Evolutionary conservation across 2,329 filamentous ascomycete species (phyloP), one percentile per base, ranked within the genome.

Genomic region (Ascochyta rabiei): DNA sequence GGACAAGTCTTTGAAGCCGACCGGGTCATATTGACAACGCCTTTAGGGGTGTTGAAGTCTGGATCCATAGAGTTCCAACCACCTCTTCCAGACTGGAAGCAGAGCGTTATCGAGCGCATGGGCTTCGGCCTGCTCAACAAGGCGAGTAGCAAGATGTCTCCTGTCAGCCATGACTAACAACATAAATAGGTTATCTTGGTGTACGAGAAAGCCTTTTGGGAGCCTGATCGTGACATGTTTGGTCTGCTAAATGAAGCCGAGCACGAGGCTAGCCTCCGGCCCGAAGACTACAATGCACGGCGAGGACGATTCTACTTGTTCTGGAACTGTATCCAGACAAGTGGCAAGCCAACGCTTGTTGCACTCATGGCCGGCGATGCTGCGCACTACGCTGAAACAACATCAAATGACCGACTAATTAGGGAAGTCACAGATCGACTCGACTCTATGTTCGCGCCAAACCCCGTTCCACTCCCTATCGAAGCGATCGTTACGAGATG

Each of bases 71-170:
- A 84, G n/a, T 99, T 99, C 66, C 85, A 92, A n/a, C 95, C 95
- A 37, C 84, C 90, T 24, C 80, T 99, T n/a, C 93, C 96, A 2
- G 78, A 86, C 0, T 96, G 91, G 89, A 99, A 99, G 75, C 79
- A 80, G 16, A 89, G 86, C 24, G 88, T 90, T 24, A 92, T 99
- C 59, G 79, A 85, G 34, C 87, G 93, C 16, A 85, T 99, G 60
- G 96, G 95, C 1, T 99, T 93, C 70, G 96, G 96, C 0, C 84
- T 96, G 38, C 81, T 99, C 64, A 99, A 99, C 80, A 99, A 99
- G 76, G 89, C 80, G 60, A 37, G 21, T 19, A 8, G 21, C 4
- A 23, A 15, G 4, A 21, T 31, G 4, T 6, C 6, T 16, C n/a
- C 5, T 24, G 13, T 0, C 28, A 23, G 26, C 33, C 21, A 23